Evolutionary conservation across 345 rosid genomes (phyloP).

Genomic region (Mallotus nudiflorus): DNA sequence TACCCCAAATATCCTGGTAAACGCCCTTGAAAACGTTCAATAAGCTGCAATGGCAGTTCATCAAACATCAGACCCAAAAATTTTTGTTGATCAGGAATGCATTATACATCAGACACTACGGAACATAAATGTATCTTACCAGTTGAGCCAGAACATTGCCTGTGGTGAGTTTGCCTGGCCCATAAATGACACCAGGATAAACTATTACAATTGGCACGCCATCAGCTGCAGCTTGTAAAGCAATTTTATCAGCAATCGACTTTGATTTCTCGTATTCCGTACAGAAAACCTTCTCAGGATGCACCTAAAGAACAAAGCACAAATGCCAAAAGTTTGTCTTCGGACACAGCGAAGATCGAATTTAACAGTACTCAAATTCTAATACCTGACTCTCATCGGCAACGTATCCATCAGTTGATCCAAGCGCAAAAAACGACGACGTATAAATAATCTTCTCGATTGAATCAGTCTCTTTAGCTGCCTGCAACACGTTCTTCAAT

Average conservation of each 20-base stretch:
- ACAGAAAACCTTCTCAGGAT: conserved; percentile 67
- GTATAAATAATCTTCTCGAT: conserved; percentile 71
- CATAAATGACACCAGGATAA: conserved; percentile 89
- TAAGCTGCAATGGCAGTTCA: conserved; percentile 46
- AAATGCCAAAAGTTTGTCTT: too few relatives aligned
- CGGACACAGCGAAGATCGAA: too few relatives aligned
- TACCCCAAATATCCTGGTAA: conserved; percentile 82
- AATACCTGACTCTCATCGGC: conserved; percentile 75
- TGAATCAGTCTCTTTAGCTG: conserved; percentile 51
- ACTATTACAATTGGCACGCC: conserved; percentile 67
- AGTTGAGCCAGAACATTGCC: conserved; percentile 72
- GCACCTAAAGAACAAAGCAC: too few relatives aligned
- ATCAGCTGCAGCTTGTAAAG: conserved; percentile 59
- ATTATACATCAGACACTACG: too few relatives aligned
- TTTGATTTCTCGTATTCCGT: conserved; percentile 86
- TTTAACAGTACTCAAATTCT: too few relatives aligned
- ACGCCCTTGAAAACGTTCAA: conserved; percentile 79
- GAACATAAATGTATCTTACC: conserved; percentile 41
- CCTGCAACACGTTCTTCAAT: conserved; percentile 68
- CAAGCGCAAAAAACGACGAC: conserved; percentile 89
- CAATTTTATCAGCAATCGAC: conserved; percentile 72
- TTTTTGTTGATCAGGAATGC: not conserved
- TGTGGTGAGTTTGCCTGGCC: conserved; percentile 74
- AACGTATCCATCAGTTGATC: conserved; percentile 73
- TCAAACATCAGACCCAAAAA: not conserved